These are phyloP conservation scores for Fomes fomentarius DNA, from an alignment of 1,284 basidiomycete species.

Conservation along the genomic window DNA sequence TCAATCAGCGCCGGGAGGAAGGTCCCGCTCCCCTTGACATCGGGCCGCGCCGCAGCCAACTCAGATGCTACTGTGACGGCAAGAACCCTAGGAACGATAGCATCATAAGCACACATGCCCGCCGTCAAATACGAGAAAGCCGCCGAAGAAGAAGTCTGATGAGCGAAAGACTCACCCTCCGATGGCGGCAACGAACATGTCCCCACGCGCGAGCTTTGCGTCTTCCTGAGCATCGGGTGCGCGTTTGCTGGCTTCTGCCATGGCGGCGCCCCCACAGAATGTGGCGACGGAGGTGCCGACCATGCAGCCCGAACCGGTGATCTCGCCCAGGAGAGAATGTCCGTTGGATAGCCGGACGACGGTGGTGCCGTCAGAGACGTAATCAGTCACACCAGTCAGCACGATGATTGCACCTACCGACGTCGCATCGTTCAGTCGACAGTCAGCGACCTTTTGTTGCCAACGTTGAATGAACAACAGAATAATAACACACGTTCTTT, in stretches of 20 bases:
- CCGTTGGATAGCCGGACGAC: constrained; percentile 81
- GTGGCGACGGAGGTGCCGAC: constrained; percentile 78
- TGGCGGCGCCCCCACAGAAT: constrained; percentile 75
- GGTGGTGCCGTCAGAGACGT: constrained; percentile 80
- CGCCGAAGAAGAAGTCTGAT: too few species aligned
- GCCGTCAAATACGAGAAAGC: too few species aligned
- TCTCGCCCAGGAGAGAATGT: constrained; percentile 71
- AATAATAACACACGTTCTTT: constrained; percentile 80
- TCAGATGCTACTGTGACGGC: constrained; percentile 87
- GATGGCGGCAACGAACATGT: constrained; percentile 76
- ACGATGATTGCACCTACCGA: constrained; percentile 78
- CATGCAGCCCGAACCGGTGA: constrained; percentile 93
- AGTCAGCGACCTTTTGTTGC: too few species aligned
- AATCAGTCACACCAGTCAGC: constrained; percentile 85
- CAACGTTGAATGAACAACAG: too few species aligned
- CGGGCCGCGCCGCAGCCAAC: constrained; percentile 66
- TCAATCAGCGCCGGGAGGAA: constrained; percentile 90
- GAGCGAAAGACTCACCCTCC: constrained; percentile 68
- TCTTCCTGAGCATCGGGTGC: constrained; percentile 30
- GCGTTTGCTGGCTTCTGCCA: constrained; percentile 30
- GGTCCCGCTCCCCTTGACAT: constrained; percentile 85
- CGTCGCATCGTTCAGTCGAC: too few species aligned
- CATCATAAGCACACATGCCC: constrained; percentile 1
- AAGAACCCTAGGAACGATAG: constrained; percentile 58
- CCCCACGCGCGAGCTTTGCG: constrained; percentile 62